Percentiles rank a stretch among this genome's conserved stretches.
Evolutionary conservation across 1,284 basidiomycete species (phyloP).

Genomic region (Vanrija pseudolonga): DNA sequence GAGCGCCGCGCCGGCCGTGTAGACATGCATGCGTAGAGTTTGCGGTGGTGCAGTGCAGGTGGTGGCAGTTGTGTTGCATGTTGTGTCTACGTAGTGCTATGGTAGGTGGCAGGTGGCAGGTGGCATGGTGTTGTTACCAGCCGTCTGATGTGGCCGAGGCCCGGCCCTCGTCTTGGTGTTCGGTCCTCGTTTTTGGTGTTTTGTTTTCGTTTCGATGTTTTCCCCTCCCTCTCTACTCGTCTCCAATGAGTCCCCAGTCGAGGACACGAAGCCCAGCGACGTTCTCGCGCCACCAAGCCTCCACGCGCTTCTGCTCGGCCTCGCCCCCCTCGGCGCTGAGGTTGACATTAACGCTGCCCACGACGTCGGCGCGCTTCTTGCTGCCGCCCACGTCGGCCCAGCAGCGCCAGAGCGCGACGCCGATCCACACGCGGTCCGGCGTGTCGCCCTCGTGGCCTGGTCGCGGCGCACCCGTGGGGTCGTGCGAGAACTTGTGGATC

Average conservation of each 20-base stretch:
- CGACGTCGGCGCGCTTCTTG: conserved; percentile 68
- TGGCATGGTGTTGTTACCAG: no score
- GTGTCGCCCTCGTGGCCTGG: conserved; percentile 44
- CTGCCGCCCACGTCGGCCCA: conserved; percentile 15
- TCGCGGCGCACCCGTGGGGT: conserved; percentile 40
- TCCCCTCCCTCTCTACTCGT: conserved; percentile 14
- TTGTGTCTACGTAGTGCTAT: no score
- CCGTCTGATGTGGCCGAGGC: no score
- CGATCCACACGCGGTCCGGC: conserved; percentile 67
- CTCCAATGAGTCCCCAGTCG: conserved; percentile 68
- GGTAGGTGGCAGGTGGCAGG: no score
- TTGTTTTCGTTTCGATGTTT: not conserved
- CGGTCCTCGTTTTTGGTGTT: not conserved
- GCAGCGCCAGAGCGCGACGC: conserved; percentile 69
- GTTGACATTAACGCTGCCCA: conserved; percentile 70
- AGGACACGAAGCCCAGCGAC: conserved; percentile 64
- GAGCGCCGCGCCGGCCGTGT: no score
- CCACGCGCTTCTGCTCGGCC: conserved; percentile 61
- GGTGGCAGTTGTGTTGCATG: no score
- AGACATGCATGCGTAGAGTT: no score
- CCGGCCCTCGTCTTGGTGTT: not conserved
- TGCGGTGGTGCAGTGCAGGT: no score
- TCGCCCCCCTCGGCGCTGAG: conserved; percentile 58
- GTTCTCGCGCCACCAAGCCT: conserved; percentile 60
- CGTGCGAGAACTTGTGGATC: conserved; percentile 65